Percentiles rank a stretch among this genome's conserved stretches.
phyloP scores from a whole-genome alignment of 352 stramenopile species.

The Pythium myriotylum region DNA sequence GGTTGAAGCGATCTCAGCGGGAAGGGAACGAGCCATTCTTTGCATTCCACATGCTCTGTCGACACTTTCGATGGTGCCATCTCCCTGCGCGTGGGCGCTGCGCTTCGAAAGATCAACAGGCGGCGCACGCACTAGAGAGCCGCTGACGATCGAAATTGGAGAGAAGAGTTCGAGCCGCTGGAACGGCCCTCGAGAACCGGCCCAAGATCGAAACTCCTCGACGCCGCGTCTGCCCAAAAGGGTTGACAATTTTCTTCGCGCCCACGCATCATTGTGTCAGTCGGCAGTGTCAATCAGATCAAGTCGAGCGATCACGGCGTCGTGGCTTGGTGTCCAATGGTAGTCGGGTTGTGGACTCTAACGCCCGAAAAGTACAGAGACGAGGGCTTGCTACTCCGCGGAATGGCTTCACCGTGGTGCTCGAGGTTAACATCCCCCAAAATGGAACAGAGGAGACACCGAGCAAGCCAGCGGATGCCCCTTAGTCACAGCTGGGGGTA shows the following conservation, averaged over 20 bases:
- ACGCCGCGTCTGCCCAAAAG: neutral
- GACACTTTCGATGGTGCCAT: slow-evolving; percentile 8
- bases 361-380: no score
- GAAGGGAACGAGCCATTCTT: no score
- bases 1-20: no score
- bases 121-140: neutral
- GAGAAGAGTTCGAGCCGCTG: neutral
- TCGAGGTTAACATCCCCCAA: no score
- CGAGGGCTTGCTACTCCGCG: no score
- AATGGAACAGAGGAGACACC: no score
- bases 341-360: no score
- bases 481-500: no score
- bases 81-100: neutral
- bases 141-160: neutral
- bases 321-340: no score
- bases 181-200: neutral
- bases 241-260: neutral
- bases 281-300: neutral
- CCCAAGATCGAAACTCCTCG: neutral
- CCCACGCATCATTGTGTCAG: slow-evolving; percentile 5
- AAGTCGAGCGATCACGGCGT: no score
- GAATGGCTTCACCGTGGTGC: no score
- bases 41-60: slow-evolving; percentile 7
- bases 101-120: neutral
- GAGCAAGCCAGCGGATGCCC: no score